Evolutionary conservation across 1,284 basidiomycete species (phyloP).

Genomic region (Cutaneotrichosporon cavernicola): DNA sequence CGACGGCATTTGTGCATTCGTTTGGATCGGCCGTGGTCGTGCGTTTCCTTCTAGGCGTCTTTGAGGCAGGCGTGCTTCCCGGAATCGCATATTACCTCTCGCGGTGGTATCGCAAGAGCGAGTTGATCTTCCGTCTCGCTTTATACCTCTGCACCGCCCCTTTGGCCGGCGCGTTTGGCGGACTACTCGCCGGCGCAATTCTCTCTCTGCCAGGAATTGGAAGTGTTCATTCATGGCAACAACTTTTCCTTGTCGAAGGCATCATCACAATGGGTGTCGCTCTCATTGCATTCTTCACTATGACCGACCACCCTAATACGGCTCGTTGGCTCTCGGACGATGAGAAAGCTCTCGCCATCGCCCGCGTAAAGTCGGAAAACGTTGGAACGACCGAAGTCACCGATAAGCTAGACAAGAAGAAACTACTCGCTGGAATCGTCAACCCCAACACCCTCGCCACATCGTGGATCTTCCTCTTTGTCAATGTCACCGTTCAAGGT

Average conservation of each 20-base stretch:
- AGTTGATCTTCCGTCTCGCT: conserved; percentile 23
- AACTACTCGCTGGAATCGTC: conserved; percentile 23
- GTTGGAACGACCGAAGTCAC: conserved; percentile 28
- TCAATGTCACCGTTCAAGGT: conserved; percentile 44
- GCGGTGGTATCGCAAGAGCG: conserved; percentile 25
- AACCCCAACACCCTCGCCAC: conserved; percentile 33
- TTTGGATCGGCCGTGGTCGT: conserved; percentile 22
- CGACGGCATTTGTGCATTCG: conserved; percentile 33
- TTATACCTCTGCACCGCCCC: conserved; percentile 23
- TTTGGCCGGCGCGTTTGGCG: conserved; percentile 24
- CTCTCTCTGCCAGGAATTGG: conserved; percentile 29
- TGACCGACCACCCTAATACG: conserved; percentile 32
- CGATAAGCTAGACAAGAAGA: conserved; percentile 19
- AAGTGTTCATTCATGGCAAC: conserved; percentile 24
- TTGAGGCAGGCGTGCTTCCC: conserved; percentile 39
- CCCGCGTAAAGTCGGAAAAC: conserved; percentile 33
- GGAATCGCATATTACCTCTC: conserved; percentile 40
- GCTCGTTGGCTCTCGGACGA: conserved; percentile 31
- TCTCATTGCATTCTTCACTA: conserved; percentile 30
- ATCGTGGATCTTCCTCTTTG: conserved; percentile 48
- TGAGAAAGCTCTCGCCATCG: conserved; percentile 32
- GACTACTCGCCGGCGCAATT: conserved; percentile 28
- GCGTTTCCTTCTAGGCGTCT: conserved; percentile 40
- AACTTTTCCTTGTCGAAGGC: conserved; percentile 38
- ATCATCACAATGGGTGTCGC: conserved; percentile 38